Conservation (phyloP, 192 early-diverging fungal genomes). For the Gryganskiella cystojenkinii region DNA sequence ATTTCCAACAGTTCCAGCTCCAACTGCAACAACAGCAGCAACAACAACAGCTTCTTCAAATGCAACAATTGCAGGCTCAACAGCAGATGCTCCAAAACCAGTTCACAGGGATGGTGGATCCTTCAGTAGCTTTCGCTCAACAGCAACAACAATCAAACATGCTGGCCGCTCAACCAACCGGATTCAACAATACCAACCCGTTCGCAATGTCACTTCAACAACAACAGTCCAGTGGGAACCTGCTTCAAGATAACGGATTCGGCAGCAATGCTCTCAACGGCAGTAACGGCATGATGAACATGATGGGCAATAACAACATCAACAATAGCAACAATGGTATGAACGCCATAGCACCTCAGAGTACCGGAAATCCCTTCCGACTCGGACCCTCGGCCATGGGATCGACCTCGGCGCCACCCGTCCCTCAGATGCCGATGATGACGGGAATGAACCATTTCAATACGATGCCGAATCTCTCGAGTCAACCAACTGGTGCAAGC, state of each 20-base stretch:
- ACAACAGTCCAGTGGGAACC: too few species aligned
- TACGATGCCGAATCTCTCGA: conserved; percentile 35
- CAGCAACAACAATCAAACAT: conserved; percentile 13
- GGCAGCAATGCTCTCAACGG: too few species aligned
- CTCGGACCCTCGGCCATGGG: conserved; percentile 15
- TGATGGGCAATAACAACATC: conserved; percentile 13
- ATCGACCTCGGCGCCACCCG: conserved; percentile 3
- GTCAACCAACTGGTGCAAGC: conserved; percentile 28
- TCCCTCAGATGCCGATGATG: conserved; percentile 39
- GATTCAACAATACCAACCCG: conserved; percentile 49
- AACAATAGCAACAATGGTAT: conserved; percentile 7
- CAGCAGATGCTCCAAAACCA: conserved; percentile 48
- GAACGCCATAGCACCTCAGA: conserved; percentile 30
- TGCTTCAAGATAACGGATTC: conserved; percentile 8
- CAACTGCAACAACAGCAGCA: conserved; percentile 46
- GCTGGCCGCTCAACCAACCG: conserved; percentile 20
- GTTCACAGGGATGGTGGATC: conserved; percentile 27
- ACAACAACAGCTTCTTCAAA: conserved; percentile 27
- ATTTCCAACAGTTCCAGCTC: conserved; percentile 51
- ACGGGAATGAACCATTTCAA: conserved; percentile 33
- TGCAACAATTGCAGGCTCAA: conserved; percentile 48
- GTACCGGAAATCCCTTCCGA: conserved; percentile 49
- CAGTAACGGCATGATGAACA: conserved; percentile 14
- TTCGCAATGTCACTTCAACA: conserved; percentile 32
- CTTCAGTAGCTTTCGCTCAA: conserved; percentile 5